These are phyloP conservation scores for Pulicaria dysenterica DNA, from an alignment of 129 eudicot genomes.

Conservation along the genomic window DNA sequence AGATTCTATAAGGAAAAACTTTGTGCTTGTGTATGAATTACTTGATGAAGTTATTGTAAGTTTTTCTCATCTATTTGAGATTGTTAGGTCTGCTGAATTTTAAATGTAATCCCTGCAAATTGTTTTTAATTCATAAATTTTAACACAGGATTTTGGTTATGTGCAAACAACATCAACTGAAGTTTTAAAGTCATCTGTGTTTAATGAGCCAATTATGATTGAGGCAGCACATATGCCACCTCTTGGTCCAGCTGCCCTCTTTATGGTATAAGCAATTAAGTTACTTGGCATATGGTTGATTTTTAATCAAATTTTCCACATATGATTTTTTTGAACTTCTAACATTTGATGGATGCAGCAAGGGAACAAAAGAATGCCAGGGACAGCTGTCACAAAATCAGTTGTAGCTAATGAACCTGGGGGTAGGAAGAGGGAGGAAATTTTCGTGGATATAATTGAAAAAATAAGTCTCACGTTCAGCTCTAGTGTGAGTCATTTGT, in stretches of 20 bases:
- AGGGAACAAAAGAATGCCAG: conserved; percentile 97
- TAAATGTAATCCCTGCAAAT: conserved; percentile 14
- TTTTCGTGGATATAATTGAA: conserved; percentile 95
- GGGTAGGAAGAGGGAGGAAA: conserved; percentile 94
- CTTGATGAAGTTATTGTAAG: conserved; percentile 98
- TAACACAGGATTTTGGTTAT: conserved; percentile 87
- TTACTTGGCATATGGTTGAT: conserved; percentile 1
- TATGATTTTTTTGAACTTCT: conserved; percentile 21
- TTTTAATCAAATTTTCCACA: conserved; percentile 3
- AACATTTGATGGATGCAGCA: conserved; percentile 57
- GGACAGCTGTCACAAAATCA: conserved; percentile 97
- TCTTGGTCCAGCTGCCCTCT: conserved; percentile 94
- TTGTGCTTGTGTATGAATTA: conserved; percentile 88
- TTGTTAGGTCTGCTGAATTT: conserved; percentile 24
- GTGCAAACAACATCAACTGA: conserved; percentile 98
- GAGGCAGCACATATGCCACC: conserved; percentile 88
- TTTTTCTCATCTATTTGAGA: conserved; percentile 22
- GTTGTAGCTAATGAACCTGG: conserved; percentile 97
- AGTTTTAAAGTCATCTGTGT: conserved; percentile 82
- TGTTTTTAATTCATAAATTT: conserved; percentile 14
- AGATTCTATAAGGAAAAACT: conserved; percentile 85
- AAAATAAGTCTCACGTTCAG: conserved; percentile 97
- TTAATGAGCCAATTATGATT: conserved; percentile 90
- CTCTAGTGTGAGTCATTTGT: conserved; percentile 73
- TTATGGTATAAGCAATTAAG: conserved; percentile 61